Percentiles rank a stretch among this genome's conserved stretches.
phyloP scores from a whole-genome alignment of 768 basidiomycete species.

The Nidularia sp. region DNA sequence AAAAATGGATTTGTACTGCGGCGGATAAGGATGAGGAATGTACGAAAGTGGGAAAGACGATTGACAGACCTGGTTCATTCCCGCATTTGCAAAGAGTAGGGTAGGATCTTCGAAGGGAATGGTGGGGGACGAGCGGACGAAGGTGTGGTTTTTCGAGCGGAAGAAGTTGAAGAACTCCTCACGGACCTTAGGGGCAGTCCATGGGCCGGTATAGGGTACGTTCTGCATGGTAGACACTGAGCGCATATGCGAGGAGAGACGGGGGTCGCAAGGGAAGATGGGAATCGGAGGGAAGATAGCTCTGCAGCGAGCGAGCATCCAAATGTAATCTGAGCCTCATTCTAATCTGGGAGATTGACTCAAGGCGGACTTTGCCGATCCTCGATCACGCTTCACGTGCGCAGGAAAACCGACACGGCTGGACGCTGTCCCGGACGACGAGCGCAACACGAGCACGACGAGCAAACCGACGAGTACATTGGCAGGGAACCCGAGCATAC shows the following conservation, averaged over 20 bases:
- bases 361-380: neutral
- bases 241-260: conserved; percentile 4
- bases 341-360: neutral
- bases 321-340: neutral
- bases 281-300: conserved; percentile 14
- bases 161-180: conserved; percentile 93
- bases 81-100: conserved; percentile 95
- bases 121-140: conserved; percentile 86
- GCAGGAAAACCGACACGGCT: neutral
- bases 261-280: conserved; percentile 15
- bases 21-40: conserved; percentile 9
- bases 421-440: neutral
- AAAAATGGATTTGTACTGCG: conserved; percentile 93
- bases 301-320: conserved; percentile 14
- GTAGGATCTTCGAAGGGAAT: conserved; percentile 98
- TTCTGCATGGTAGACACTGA: conserved; percentile 25
- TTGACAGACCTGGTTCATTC: conserved; percentile 81
- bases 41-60: neutral
- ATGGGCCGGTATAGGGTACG: conserved; percentile 41
- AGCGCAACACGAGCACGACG: neutral
- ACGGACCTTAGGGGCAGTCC: conserved; percentile 82
- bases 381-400: neutral
- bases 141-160: conserved; percentile 72
- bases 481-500: neutral
- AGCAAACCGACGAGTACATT: neutral